phyloP scores from a whole-genome alignment of 805 yeast genomes.

The Hanseniaspora nectarophila region DNA sequence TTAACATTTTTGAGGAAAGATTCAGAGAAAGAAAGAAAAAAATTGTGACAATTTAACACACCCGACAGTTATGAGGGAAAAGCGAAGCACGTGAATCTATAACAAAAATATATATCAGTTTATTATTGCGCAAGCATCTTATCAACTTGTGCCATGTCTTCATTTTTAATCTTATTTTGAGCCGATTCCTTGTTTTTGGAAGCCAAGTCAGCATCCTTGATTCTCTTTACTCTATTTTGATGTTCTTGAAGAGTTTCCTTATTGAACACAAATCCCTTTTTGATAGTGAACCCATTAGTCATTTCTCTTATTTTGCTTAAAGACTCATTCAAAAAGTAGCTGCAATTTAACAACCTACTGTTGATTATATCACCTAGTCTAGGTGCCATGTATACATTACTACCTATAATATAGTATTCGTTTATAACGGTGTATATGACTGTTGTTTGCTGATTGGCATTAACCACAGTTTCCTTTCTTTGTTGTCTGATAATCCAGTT shows the following conservation, averaged over 20 bases:
- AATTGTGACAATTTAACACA: no score
- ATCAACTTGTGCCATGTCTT: neutral
- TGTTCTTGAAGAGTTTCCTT: constrained; percentile 13
- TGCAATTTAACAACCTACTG: constrained; percentile 51
- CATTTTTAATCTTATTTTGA: neutral
- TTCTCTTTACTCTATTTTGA: neutral
- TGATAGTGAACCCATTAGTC: constrained; percentile 42
- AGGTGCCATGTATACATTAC: constrained; percentile 87
- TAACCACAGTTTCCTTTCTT: constrained; percentile 39
- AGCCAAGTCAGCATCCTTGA: neutral
- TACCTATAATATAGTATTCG: constrained; percentile 81
- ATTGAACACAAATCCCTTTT: constrained; percentile 37
- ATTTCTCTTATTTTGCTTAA: constrained; percentile 36
- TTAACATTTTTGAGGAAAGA: no score
- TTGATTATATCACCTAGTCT: constrained; percentile 57
- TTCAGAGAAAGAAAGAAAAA: no score
- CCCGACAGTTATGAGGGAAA: no score
- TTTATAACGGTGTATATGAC: constrained; percentile 33
- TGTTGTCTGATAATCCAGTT: constrained; percentile 87
- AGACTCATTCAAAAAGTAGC: constrained; percentile 34
- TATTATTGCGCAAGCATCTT: constrained; percentile 3
- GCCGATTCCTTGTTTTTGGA: neutral
- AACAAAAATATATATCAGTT: no score
- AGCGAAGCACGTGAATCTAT: no score
- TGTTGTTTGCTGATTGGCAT: constrained; percentile 32